Base-by-base conservation (phyloP, 2,329 filamentous ascomycete species). In the Aspergillus sp. region DNA sequence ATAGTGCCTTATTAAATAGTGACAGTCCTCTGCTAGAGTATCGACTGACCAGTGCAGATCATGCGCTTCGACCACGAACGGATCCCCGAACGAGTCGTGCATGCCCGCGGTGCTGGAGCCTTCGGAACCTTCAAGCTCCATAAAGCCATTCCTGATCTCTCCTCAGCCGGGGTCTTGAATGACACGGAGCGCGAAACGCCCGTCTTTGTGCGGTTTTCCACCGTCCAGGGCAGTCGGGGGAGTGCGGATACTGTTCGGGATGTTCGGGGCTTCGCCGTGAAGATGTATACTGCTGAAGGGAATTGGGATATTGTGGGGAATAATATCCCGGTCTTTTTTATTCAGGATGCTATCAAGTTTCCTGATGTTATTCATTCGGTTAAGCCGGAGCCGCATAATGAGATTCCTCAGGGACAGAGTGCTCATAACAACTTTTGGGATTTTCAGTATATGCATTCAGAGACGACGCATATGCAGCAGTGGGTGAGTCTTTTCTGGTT, bases 181-280 rank as follows among this genome's bases (percentile, higher is more conserved):
- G 88, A 91, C 63, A 90, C 87, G 0, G 85, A 84, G 0, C 83
- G 87, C 30, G 84, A 82, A 36, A 92, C 89, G 2, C 77, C 77
- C 0, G 79, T 90, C 1, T 91, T 91, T 70, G 70, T 90, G 15
- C 87, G 90, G 0, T 93, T 95, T 74, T 94, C 90, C 0, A 94
- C 91, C 0, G 90, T 91, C 0, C 81, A 90, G 2, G 90, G 89
- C 6, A 90, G 86, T 70, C 83, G 87, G 36, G 91, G 90, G 11
- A 90, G 88, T 54, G 89, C 90, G 5, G 91, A 95, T 71, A 93
- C 90, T 0, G 90, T 92, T 1, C 85, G 91, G n/a, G 90, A 95
- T 79, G 89, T 92, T 2, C 86, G 90, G 39, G 90, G 91, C 1
- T 95, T 94, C 64, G 90, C 90, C 0, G 76, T 91, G 63, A 91